A percentile compares a stretch with the other conserved stretches of the same genome.
Conservation (phyloP, 192 early-diverging fungal genomes). For the Entrophospora sp. region DNA sequence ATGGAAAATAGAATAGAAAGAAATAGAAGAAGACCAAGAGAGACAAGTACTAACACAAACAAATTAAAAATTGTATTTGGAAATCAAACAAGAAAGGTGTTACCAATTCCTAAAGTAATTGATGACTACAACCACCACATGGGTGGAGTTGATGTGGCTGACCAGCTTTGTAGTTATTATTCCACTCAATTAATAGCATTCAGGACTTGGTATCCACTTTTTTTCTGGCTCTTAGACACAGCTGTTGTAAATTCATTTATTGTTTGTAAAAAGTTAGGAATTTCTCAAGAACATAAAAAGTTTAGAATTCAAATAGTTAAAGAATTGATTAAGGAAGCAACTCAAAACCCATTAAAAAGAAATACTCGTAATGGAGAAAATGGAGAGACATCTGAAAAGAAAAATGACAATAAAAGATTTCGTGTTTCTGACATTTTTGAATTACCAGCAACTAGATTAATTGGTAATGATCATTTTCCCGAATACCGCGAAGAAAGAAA, state of each 20-base stretch:
- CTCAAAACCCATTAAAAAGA: not conserved
- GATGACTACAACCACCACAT: constrained; percentile 19
- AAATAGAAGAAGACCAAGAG: not conserved
- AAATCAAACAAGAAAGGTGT: not conserved
- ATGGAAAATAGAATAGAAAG: constrained; percentile 5
- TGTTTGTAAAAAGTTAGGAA: not conserved
- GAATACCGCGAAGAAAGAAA: not conserved
- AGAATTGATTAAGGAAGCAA: not conserved
- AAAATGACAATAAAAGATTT: not conserved
- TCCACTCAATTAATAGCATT: not conserved
- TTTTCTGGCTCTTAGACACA: constrained; percentile 11
- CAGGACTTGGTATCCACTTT: not conserved
- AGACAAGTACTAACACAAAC: constrained; percentile 18
- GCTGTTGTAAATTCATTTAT: not conserved
- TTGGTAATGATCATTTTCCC: not conserved
- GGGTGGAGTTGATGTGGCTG: constrained; percentile 19
- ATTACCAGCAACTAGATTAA: not conserved
- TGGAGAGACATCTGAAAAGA: not conserved
- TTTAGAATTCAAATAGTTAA: not conserved
- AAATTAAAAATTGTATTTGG: not conserved
- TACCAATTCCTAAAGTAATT: constrained; percentile 2
- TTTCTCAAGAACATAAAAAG: not conserved
- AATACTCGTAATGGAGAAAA: not conserved
- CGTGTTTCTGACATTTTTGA: not conserved
- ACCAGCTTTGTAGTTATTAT: constrained; percentile 16